Base-by-base conservation (phyloP, 2,329 filamentous ascomycete genomes). In the Colletotrichum graminicola region DNA sequence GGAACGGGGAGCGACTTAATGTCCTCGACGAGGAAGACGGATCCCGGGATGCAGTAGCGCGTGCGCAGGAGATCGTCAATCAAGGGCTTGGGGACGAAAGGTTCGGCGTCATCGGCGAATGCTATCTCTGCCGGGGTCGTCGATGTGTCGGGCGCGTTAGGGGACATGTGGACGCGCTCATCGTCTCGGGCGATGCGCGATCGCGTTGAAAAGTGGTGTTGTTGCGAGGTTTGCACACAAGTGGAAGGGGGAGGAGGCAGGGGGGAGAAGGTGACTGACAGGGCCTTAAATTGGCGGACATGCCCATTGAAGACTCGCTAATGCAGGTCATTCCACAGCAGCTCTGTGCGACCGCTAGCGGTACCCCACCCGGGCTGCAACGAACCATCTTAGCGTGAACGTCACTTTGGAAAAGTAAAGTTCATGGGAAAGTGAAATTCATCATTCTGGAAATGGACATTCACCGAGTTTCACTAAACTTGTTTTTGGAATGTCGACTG, bases 41-140 rank as follows among this genome's bases (percentile, higher is more conserved):
- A 85, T 3, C 82, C 82, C 0, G 84, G 81, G 3, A 83, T 73
- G 76, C 85, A 87, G 75, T 82, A 84, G 26, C 80, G 80, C 29
- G 86, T 87, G 55, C 84, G 81, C 5, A 88, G 75, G 32, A 89
- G 82, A 67, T 88, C 84, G 26, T 76, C 76, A 67, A 89, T 85
- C 51, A 87, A 78, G 5, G 84, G 85, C 41, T 76, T 77, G 12
- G 79, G 79, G 34, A 76, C 70, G 72, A 78, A 74, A 6, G 77
- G 77, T 18, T 70, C 62, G 18, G 63, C 51, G 6, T 74, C 73
- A 69, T 79, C 75, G 55, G 70, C 73, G 51, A 77, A 75, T 61
- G 76, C 74, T 70, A 72, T 34, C 49, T 61, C 51, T 26, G 55
- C 36, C 32, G 34, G 41, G 32, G 26, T 65, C 43, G 66, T 55